These are phyloP conservation scores for Capronia epimyces DNA, from an alignment of 2,329 filamentous ascomycete genomes.

Conservation along the genomic window DNA sequence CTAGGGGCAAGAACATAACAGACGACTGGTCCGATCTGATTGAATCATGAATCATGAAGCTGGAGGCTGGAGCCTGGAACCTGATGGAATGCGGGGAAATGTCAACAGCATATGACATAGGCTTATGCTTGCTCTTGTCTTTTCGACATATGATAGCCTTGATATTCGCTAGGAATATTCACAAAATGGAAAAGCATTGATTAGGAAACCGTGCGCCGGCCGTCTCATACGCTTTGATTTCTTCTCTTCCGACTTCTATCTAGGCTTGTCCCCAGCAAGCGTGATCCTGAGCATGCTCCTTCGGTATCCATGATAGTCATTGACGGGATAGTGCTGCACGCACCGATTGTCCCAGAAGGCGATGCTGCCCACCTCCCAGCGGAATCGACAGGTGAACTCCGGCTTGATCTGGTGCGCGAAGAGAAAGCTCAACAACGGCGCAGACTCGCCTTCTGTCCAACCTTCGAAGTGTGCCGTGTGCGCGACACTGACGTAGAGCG, in stretches of 20 bases:
- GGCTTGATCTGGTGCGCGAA: conserved; percentile 27
- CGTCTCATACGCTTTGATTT: too few species aligned
- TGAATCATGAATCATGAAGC: background rate
- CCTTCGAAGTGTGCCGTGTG: conserved; percentile 33
- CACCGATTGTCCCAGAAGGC: conserved; percentile 50
- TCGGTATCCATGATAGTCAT: conserved; percentile 26
- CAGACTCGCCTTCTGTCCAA: conserved; percentile 30
- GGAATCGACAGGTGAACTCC: conserved; percentile 38
- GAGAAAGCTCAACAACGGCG: conserved; percentile 28
- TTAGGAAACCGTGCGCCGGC: background rate
- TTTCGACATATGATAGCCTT: too few species aligned
- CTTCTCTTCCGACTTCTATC: conserved; percentile 1
- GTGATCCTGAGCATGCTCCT: conserved; percentile 26
- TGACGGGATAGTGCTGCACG: conserved; percentile 26
- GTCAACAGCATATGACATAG: background rate
- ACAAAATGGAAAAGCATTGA: background rate
- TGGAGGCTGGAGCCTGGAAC: background rate
- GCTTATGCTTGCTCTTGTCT: background rate
- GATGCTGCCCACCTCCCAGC: conserved; percentile 47
- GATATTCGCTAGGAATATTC: background rate
- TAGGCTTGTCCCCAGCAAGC: conserved; percentile 22
- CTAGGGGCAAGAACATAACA: background rate
- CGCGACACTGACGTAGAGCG: conserved; percentile 34
- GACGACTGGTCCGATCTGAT: conserved; percentile 5
- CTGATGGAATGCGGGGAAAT: background rate